phyloP scores from a whole-genome alignment of 306 rosid species.

The Parietaria judaica region DNA sequence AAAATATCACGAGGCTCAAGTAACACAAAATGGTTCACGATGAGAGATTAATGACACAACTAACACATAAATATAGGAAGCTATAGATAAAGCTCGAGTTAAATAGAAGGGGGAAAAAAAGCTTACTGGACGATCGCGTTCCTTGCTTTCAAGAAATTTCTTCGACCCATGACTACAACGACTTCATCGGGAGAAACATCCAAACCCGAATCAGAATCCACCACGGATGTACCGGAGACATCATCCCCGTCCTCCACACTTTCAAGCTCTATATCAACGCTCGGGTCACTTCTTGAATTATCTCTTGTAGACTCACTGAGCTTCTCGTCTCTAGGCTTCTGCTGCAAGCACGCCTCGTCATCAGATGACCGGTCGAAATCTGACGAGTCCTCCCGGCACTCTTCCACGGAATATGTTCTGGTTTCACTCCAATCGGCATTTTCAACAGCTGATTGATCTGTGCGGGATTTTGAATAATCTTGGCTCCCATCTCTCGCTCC shows the following conservation, averaged over 20 bases:
- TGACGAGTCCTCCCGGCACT: constrained; percentile 29
- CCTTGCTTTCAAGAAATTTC: constrained; percentile 97
- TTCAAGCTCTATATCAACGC: constrained; percentile 26
- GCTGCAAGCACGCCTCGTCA: constrained; percentile 33
- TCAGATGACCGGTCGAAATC: constrained; percentile 29
- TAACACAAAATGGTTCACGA: no score
- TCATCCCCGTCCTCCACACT: constrained; percentile 49
- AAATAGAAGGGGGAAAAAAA: constrained; percentile 4
- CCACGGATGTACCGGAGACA: constrained; percentile 55
- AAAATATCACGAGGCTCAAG: no score
- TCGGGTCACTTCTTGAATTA: constrained; percentile 29
- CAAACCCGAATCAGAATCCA: constrained; percentile 44
- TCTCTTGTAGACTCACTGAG: constrained; percentile 37
- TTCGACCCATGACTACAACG: constrained; percentile 78
- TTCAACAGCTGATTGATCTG: constrained; percentile 35
- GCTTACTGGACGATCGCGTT: constrained; percentile 82
- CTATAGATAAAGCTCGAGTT: neutral
- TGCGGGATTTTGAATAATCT: constrained; percentile 22
- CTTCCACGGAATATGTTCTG: constrained; percentile 30
- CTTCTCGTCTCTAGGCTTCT: constrained; percentile 31
- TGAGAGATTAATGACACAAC: constrained; percentile 14
- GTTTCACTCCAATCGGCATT: constrained; percentile 27
- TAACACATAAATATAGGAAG: neutral
- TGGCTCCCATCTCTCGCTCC: constrained; percentile 33
- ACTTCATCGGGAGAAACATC: constrained; percentile 81